phyloP scores from a whole-genome alignment of 495 filamentous ascomycete species.

The Bathelium albidoporum region DNA sequence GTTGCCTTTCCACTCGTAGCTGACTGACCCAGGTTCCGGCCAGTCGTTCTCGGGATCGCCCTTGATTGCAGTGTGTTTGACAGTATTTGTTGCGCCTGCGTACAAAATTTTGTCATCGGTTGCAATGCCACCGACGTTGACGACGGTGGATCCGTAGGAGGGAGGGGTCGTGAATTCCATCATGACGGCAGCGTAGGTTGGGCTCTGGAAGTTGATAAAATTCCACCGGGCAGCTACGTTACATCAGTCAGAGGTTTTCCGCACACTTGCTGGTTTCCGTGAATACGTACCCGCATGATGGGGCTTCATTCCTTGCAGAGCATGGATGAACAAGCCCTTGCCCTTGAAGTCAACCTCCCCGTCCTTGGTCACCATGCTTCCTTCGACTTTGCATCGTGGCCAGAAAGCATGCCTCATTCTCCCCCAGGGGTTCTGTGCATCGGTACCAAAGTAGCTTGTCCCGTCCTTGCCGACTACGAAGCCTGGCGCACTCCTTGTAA shows the following conservation, averaged over 20 bases:
- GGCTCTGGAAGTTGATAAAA: conserved; percentile 83
- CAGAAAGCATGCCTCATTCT: conserved; percentile 86
- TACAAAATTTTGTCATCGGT: conserved; percentile 72
- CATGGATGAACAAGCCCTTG: conserved; percentile 64
- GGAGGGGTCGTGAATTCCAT: conserved; percentile 97
- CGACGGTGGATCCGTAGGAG: conserved; percentile 81
- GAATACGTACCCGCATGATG: conserved; percentile 68
- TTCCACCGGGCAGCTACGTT: conserved; percentile 75
- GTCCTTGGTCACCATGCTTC: conserved; percentile 72
- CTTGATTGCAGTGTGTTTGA: conserved; percentile 51
- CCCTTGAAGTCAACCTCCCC: conserved; percentile 78
- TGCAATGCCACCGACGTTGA: conserved; percentile 72
- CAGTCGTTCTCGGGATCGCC: conserved; percentile 72
- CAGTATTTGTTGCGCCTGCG: conserved; percentile 49
- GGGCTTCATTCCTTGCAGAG: conserved; percentile 96
- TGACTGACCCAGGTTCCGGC: conserved; percentile 70
- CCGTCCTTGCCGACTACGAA: conserved; percentile 83
- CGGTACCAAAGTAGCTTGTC: conserved; percentile 74
- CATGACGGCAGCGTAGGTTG: conserved; percentile 73
- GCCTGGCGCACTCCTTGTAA: conserved; percentile 65
- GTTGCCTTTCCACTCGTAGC: conserved; percentile 69
- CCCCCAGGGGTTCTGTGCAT: conserved; percentile 78
- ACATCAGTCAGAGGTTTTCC: conserved; percentile 6
- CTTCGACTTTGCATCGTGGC: conserved; percentile 73
- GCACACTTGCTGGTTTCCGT: background rate